Conservation (phyloP, 805 yeast genomes). For the Phaffomyces thermotolerans region DNA sequence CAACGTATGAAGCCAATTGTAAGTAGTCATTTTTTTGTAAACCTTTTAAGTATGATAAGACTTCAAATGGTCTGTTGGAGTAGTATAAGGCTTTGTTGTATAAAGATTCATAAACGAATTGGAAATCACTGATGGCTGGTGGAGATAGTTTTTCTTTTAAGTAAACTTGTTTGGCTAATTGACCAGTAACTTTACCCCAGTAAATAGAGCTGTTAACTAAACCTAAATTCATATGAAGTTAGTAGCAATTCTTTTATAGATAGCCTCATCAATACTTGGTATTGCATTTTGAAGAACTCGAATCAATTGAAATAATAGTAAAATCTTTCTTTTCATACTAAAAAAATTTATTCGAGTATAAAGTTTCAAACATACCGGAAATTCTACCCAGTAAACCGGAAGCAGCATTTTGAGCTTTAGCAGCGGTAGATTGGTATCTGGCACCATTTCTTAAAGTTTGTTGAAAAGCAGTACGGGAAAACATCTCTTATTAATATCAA, state of each 20-base stretch:
- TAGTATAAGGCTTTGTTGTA: conserved; percentile 38
- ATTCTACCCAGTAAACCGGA: conserved; percentile 28
- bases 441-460: conserved; percentile 23
- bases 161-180: conserved; percentile 59
- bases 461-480: conserved; percentile 22
- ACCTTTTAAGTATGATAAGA: conserved; percentile 38
- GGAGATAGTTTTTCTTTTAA: conserved; percentile 90
- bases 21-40: conserved; percentile 49
- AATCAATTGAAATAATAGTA: no score
- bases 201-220: conserved; percentile 54
- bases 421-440: conserved; percentile 27
- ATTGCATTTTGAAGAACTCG: not conserved
- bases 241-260: no score
- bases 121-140: conserved; percentile 71
- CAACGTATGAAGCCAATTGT: conserved; percentile 65
- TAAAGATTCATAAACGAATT: conserved; percentile 57
- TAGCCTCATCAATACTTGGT: no score
- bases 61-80: conserved; percentile 54
- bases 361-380: conserved; percentile 23
- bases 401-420: conserved; percentile 33
- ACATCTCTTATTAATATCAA: conserved; percentile 2
- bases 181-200: conserved; percentile 61
- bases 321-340: no score
- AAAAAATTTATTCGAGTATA: no score
- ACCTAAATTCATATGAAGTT: not conserved